Evolutionary conservation across 176 grass and related monocot genomes (phyloP), one percentile per base, ranked within the genome.

Genomic region (Areca catechu): DNA sequence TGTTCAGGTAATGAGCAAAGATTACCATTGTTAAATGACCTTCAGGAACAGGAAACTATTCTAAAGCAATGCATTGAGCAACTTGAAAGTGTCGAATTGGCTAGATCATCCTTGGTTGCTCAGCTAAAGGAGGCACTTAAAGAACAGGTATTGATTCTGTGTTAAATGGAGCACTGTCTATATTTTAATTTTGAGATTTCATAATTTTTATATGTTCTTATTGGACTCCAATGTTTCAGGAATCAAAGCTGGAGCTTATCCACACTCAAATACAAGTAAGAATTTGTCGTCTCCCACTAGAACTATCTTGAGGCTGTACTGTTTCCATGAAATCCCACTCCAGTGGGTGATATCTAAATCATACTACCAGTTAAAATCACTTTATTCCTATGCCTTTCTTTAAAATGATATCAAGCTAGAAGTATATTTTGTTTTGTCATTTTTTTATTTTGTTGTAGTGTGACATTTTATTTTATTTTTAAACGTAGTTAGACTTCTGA

Each of bases 41-140:
- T 90, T 64, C 77, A 90, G 73, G 80, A 84, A 19, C 84, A 87
- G 67, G 86, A 90, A 80, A 65, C 48, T 58, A 62, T 43, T 65
- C 67, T 90, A 47, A 90, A 72, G 53, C 71, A 82, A 63, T 90
- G 69, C 71, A 82, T 90, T 55, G 63, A 80, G 37, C 77, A 82
- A 64, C 80, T 96, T 66, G 83, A 85, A 74, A 70, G 68, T 74
- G 68, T 82, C 20, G 69, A 82, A 20, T 6, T 21, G 10, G 53
- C 64, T 18, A 85, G 92, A 75, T 23, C 53, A 68, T 70, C 66
- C 60, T 75, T 97, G 72, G 82, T 97, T 58, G 73, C 71, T 76
- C 87, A 91, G 69, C 69, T 97, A 69, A 85, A 74, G 70, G 83
- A 85, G 61, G 93, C 86, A 48, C 75, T 88, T 55, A 75, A 24